phyloP scores from a whole-genome alignment of 768 basidiomycete species.

The Xerocomus brunneocitrinus region DNA sequence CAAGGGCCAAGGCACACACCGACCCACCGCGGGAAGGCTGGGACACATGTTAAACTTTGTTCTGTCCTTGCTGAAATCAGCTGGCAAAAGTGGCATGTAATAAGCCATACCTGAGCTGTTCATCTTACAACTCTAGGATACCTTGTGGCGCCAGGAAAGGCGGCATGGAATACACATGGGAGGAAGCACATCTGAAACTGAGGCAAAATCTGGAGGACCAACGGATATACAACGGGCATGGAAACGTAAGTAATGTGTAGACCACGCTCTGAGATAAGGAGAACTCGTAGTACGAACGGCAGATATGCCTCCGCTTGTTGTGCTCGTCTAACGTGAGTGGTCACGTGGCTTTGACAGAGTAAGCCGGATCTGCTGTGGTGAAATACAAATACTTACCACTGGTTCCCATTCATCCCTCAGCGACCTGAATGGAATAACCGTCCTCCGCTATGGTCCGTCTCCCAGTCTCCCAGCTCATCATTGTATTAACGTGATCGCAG shows the following conservation, averaged over 20 bases:
- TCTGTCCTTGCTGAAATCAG: background rate
- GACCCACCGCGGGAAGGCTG: background rate
- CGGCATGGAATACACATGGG: background rate
- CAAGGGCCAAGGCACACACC: background rate
- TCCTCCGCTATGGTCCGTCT: constrained; percentile 20
- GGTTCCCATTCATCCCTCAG: background rate
- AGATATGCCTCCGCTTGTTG: constrained; percentile 15
- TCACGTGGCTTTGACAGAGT: background rate
- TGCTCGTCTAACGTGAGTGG: background rate
- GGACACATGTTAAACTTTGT: background rate
- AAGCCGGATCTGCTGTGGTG: too few relatives aligned
- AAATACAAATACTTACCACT: too few relatives aligned
- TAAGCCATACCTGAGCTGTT: background rate
- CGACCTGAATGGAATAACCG: constrained; percentile 12
- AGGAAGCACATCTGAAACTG: background rate
- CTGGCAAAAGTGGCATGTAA: background rate
- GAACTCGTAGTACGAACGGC: background rate
- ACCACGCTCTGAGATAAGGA: background rate
- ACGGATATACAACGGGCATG: background rate
- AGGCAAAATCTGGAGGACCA: background rate
- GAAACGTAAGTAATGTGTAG: background rate
- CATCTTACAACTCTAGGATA: too few relatives aligned
- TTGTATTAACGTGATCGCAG: constrained; percentile 27
- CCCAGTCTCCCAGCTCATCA: background rate
- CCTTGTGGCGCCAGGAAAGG: too few relatives aligned